phyloP scores from a whole-genome alignment of 371 early-diverging fungal species.

The Saksenaea oblongispora region DNA sequence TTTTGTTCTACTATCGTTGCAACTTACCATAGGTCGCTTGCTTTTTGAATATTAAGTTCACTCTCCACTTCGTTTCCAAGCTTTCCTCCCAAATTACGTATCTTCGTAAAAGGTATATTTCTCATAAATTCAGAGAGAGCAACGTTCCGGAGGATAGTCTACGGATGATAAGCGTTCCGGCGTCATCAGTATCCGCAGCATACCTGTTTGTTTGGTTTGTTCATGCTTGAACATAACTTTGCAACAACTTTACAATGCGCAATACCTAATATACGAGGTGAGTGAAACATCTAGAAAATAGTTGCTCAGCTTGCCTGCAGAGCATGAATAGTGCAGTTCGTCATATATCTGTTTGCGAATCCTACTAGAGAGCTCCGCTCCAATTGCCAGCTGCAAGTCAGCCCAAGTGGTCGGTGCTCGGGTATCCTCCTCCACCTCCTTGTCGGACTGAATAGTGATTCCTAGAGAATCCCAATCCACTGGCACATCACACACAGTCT shows the following conservation, averaged over 20 bases:
- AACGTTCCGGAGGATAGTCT: slow-evolving; percentile 64
- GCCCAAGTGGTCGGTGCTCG: slow-evolving; percentile 44
- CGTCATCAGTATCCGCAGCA: background rate
- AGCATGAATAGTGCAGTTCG: slow-evolving; percentile 81
- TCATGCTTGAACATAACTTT: slow-evolving; percentile 80
- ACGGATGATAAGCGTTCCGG: background rate
- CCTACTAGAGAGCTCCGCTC: slow-evolving; percentile 67
- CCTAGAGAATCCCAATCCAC: slow-evolving; percentile 42
- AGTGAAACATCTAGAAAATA: background rate
- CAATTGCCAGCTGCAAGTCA: slow-evolving; percentile 76
- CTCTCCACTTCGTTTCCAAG: slow-evolving; percentile 73
- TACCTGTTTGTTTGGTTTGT: slow-evolving; percentile 89
- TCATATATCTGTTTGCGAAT: slow-evolving; percentile 67
- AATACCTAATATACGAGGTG: slow-evolving; percentile 50
- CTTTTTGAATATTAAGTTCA: slow-evolving; percentile 55
- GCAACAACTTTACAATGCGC: slow-evolving; percentile 84
- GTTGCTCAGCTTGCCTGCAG: slow-evolving; percentile 57
- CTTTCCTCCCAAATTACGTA: slow-evolving; percentile 88
- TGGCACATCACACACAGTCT: slow-evolving; percentile 20
- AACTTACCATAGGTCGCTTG: slow-evolving; percentile 52
- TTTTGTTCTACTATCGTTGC: background rate
- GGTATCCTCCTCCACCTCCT: slow-evolving; percentile 20
- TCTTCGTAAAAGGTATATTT: slow-evolving; percentile 68
- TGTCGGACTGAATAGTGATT: slow-evolving; percentile 16
- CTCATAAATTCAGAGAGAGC: slow-evolving; percentile 62